Evolutionary conservation across 306 rosid species (phyloP), one percentile per base, ranked within the genome.

Genomic region (Fragaria ananassa): DNA sequence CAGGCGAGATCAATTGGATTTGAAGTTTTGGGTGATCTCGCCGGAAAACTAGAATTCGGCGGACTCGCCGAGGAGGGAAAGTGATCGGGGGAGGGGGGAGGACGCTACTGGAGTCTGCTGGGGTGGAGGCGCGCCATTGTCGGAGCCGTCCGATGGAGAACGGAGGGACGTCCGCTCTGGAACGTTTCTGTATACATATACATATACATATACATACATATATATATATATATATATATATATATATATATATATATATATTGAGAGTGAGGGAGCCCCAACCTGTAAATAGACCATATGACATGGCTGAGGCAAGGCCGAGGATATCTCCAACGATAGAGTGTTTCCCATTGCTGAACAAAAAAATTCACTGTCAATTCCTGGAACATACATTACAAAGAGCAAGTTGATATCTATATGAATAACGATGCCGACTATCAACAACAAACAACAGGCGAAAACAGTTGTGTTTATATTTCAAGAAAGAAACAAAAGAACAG

Each of bases 251-350:
- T 35, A 35, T 35, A 35, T 35, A 29, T 29, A 29, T 29, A 58
- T 7, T 46, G 25, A 68, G 37, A 49, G 21, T 76, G 76, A 70
- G 50, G 76, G 1, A 75, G 60, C 74, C 39, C 82, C 82, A 76
- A 92, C 97, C 98, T 18, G 99, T 96, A 81, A 92, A 89, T 70
- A 92, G 87, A 72, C 97, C 99, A 82, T 96, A 96, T 50, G 93
- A 78, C 86, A 96, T 71, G 74, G 99, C 98, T 2, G 99, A 96
- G 66, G 93, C 89, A 84, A 92, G 97, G 86, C 99, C 98, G 63
- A 92, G 86, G 76, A 96, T 76, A 89, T 96, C 99, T 46, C 99
- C 99, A 81, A 81, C 81, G 49, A 91, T 72, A 79, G 98, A 87
- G 77, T 77, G 98, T 75, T 89, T 76, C 70, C 92, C 97, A 75